Percentiles rank a stretch among this genome's conserved stretches.
These are phyloP conservation scores for Penicillium nordicum DNA, from an alignment of 2,329 filamentous ascomycete genomes.

Conservation along the genomic window DNA sequence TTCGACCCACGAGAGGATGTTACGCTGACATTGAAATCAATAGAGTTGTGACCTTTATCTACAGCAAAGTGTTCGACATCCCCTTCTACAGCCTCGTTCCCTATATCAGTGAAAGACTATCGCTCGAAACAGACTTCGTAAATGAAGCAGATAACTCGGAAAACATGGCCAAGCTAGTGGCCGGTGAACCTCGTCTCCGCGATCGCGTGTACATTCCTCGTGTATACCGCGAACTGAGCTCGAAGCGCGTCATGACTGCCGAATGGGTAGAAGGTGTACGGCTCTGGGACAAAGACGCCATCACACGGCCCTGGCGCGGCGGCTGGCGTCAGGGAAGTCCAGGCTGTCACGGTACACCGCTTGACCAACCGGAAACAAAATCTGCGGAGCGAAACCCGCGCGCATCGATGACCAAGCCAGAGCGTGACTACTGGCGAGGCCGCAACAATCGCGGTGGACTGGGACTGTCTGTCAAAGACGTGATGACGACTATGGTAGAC, in stretches of 20 bases:
- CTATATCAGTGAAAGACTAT: conserved; percentile 86
- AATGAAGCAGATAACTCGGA: conserved; percentile 88
- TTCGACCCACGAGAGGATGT: background rate
- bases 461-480: conserved; percentile 74
- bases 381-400: conserved; percentile 36
- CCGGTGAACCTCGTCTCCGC: conserved; percentile 69
- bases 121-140: conserved; percentile 89
- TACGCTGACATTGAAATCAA: conserved; percentile 14
- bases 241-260: conserved; percentile 80
- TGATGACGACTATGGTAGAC: conserved; percentile 96
- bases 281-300: conserved; percentile 84
- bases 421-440: conserved; percentile 75
- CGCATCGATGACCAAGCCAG: conserved; percentile 67
- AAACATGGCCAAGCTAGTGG: conserved; percentile 74
- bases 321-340: conserved; percentile 73
- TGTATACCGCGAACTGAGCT: conserved; percentile 78
- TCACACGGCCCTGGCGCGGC: conserved; percentile 74
- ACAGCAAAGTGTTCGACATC: conserved; percentile 87
- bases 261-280: conserved; percentile 97
- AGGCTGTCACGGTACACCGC: conserved; percentile 65
- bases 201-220: conserved; percentile 84
- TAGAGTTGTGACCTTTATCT: conserved; percentile 74
- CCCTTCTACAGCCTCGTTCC: conserved; percentile 87
- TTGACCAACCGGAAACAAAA: conserved; percentile 52
- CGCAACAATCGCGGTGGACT: conserved; percentile 70